These are phyloP conservation scores for Fusarium tanahbumbuense DNA, from an alignment of 2,329 filamentous ascomycete genomes.

Conservation along the genomic window DNA sequence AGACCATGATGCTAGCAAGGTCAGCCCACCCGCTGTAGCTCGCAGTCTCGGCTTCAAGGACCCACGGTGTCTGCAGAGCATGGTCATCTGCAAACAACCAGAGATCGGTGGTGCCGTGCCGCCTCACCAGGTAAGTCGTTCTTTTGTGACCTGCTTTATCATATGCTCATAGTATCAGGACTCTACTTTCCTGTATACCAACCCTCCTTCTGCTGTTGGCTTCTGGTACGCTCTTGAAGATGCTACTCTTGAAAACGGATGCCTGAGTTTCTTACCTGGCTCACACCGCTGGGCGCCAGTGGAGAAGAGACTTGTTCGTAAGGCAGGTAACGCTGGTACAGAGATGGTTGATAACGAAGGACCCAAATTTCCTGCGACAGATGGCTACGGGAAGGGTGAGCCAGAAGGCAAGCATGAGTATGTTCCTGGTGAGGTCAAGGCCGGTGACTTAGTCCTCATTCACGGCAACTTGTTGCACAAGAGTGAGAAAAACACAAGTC, in stretches of 20 bases:
- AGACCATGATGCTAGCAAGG: conserved; percentile 52
- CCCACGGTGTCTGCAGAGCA: conserved; percentile 86
- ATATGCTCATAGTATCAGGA: conserved; percentile 72
- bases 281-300: conserved; percentile 81
- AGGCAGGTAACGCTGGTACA: conserved; percentile 65
- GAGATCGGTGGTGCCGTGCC: conserved; percentile 94
- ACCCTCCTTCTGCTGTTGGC: conserved; percentile 88
- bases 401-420: conserved; percentile 63
- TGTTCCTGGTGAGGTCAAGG: conserved; percentile 86
- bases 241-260: conserved; percentile 86
- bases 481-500: conserved; percentile 90
- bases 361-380: conserved; percentile 68
- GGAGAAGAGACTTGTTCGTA: conserved; percentile 79
- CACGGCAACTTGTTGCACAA: conserved; percentile 97
- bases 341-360: conserved; percentile 79
- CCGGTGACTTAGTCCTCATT: conserved; percentile 90
- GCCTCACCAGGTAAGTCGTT: conserved; percentile 74
- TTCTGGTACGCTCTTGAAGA: conserved; percentile 99
- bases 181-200: conserved; percentile 90
- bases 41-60: conserved; percentile 78
- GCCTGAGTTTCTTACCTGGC: conserved; percentile 85
- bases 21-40: conserved; percentile 72
- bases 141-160: rapidly evolving
- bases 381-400: conserved; percentile 60
- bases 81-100: conserved; percentile 99